These are phyloP conservation scores for Alternaria viburni DNA, from an alignment of 2,329 filamentous ascomycete genomes.

Conservation along the genomic window DNA sequence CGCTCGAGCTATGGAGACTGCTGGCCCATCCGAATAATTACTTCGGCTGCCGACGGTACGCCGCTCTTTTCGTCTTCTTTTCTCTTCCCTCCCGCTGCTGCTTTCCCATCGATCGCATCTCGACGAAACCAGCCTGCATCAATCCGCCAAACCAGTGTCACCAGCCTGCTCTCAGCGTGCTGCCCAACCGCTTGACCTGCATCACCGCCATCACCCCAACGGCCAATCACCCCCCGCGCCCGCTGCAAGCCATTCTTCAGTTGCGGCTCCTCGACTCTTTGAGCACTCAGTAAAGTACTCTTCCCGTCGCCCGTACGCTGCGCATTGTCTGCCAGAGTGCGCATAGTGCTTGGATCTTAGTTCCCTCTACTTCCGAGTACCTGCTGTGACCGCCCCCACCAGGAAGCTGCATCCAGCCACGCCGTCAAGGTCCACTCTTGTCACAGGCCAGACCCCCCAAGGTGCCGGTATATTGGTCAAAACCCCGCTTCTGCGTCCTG, in stretches of 20 bases:
- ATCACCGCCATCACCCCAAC: conserved; percentile 19
- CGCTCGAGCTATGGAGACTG: conserved; percentile 36
- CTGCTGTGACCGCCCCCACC: conserved; percentile 21
- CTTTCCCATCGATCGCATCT: conserved; percentile 15
- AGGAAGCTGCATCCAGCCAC: conserved; percentile 37
- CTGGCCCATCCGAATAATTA: conserved; percentile 33
- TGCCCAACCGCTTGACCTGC: conserved; percentile 44
- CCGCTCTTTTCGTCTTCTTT: conserved; percentile 18
- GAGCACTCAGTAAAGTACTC: conserved; percentile 9
- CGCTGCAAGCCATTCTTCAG: conserved; percentile 27
- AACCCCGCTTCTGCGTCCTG: conserved; percentile 41
- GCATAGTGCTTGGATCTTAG: conserved; percentile 21
- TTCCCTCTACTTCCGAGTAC: conserved; percentile 31
- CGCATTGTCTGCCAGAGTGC: conserved; percentile 21
- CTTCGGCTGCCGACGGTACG: conserved; percentile 32
- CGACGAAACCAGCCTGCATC: background rate
- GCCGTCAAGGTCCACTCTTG: conserved; percentile 37
- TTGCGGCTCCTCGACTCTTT: conserved; percentile 12
- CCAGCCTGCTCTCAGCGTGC: conserved; percentile 9
- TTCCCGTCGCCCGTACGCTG: conserved; percentile 31
- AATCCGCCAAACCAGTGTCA: background rate
- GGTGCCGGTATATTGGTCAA: conserved; percentile 49
- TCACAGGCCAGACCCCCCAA: conserved; percentile 31
- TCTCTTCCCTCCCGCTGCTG: conserved; percentile 20
- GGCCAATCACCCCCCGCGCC: conserved; percentile 26